These are phyloP conservation scores for Podaxis mareebaensis DNA, from an alignment of 768 basidiomycete genomes.

Conservation along the genomic window DNA sequence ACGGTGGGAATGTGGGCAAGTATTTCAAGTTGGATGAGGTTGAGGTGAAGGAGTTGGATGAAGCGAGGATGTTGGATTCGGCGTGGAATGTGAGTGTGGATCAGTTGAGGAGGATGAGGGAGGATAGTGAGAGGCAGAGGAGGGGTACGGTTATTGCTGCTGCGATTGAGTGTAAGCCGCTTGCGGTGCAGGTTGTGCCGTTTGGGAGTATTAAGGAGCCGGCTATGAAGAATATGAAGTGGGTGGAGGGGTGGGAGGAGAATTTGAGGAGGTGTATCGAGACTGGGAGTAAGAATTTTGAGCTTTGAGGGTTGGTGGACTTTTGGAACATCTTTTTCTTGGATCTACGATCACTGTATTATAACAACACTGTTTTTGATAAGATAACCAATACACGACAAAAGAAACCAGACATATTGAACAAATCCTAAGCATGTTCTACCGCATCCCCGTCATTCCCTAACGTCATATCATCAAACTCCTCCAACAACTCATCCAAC, in stretches of 20 bases:
- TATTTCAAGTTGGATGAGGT: slow-evolving; percentile 29
- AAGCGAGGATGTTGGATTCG: slow-evolving; percentile 18
- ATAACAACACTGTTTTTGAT: no score
- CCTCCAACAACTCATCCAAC: slow-evolving; percentile 84
- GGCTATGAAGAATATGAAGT: background rate
- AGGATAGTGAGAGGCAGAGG: slow-evolving; percentile 25
- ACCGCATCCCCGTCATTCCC: slow-evolving; percentile 33
- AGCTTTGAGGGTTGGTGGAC: background rate
- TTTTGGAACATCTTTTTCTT: background rate
- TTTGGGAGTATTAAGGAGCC: slow-evolving; percentile 22
- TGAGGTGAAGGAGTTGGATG: slow-evolving; percentile 21
- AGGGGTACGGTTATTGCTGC: slow-evolving; percentile 26
- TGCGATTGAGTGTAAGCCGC: slow-evolving; percentile 28
- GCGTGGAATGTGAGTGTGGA: slow-evolving; percentile 28
- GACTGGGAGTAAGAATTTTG: background rate
- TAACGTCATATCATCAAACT: slow-evolving; percentile 90
- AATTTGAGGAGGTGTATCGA: background rate
- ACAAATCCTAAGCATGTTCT: background rate
- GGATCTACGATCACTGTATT: background rate
- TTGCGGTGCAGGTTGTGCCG: slow-evolving; percentile 33
- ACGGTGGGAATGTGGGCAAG: slow-evolving; percentile 24
- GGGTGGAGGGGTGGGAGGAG: background rate
- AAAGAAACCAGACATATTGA: background rate
- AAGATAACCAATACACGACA: background rate
- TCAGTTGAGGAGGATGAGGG: slow-evolving; percentile 22